These are phyloP conservation scores for Harringtonia lauricola DNA, from an alignment of 2,329 filamentous ascomycete species.

Conservation along the genomic window DNA sequence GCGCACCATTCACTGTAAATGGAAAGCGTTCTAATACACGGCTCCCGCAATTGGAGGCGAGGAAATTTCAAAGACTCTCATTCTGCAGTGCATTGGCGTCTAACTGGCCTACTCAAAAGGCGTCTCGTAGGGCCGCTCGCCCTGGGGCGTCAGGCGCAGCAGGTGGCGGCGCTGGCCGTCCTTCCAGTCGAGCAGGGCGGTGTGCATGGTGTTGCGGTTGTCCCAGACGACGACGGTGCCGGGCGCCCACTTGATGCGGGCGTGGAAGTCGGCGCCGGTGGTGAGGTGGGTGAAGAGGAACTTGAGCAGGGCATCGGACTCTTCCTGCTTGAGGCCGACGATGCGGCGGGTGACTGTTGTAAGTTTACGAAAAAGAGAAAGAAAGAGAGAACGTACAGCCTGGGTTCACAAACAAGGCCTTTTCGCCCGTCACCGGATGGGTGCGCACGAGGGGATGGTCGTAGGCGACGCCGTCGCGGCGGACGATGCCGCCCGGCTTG, in stretches of 20 bases:
- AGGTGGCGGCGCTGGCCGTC: slow-evolving; percentile 8
- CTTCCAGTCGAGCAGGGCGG: slow-evolving; percentile 7
- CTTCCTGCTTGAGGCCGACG: slow-evolving; percentile 49
- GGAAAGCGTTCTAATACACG: too few relatives aligned
- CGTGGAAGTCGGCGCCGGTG: slow-evolving; percentile 31
- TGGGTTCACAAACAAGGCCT: slow-evolving; percentile 65
- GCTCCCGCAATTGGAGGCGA: too few relatives aligned
- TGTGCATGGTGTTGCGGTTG: slow-evolving; percentile 12
- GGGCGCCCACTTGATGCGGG: slow-evolving; percentile 32
- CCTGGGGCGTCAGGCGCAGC: slow-evolving; percentile 19
- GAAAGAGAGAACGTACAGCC: not conserved
- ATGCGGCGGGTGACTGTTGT: too few relatives aligned
- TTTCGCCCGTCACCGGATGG: slow-evolving; percentile 72
- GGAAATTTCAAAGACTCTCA: too few relatives aligned
- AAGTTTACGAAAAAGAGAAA: too few relatives aligned
- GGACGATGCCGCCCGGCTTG: slow-evolving; percentile 35
- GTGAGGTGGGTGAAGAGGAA: slow-evolving; percentile 32
- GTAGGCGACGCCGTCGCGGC: slow-evolving; percentile 47
- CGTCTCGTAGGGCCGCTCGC: slow-evolving; percentile 15
- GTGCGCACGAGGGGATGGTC: slow-evolving; percentile 74
- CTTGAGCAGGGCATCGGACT: slow-evolving; percentile 51
- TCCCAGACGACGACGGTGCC: slow-evolving; percentile 31
- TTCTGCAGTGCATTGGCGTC: too few relatives aligned
- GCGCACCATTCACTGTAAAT: too few relatives aligned
- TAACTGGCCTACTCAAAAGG: too few relatives aligned